A percentile compares a stretch with the other conserved stretches of the same genome.
Conservation (phyloP, 2,329 filamentous ascomycete genomes). For the Penicillium brevicompactum region DNA sequence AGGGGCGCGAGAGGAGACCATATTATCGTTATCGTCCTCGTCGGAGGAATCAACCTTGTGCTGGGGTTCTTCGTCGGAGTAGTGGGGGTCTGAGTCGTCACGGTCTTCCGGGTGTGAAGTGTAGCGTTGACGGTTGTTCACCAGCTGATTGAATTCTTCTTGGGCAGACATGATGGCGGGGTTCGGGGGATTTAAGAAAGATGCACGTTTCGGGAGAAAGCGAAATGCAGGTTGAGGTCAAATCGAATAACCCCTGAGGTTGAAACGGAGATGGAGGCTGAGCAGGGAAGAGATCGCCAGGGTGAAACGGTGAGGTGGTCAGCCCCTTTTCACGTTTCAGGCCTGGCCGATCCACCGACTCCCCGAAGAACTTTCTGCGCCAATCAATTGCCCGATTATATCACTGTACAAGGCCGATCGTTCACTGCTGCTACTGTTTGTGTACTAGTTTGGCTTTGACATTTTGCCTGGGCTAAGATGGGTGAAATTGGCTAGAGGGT, state of each 20-base stretch:
- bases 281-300: conserved; percentile 28
- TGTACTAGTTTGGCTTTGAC: too few species aligned
- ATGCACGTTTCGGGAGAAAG: too few species aligned
- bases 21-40: conserved; percentile 36
- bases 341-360: conserved; percentile 5
- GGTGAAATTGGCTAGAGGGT: too few species aligned
- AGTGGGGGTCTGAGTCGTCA: conserved; percentile 30
- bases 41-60: conserved; percentile 34
- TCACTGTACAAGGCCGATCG: too few species aligned
- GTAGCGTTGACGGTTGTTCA: conserved; percentile 38
- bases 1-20: conserved; percentile 37
- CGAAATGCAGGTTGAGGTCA: neutral
- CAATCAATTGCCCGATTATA: neutral
- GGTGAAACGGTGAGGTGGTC: conserved; percentile 16
- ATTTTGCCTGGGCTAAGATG: neutral
- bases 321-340: conserved; percentile 23
- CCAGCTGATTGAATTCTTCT: conserved; percentile 50
- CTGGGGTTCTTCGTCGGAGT: conserved; percentile 24
- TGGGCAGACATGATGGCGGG: conserved; percentile 45
- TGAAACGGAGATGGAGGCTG: conserved; percentile 23
- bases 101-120: conserved; percentile 48
- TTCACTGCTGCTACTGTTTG: too few species aligned
- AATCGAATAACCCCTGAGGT: conserved; percentile 16
- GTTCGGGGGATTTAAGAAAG: conserved; percentile 13
- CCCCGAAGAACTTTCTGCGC: conserved; percentile 9